Evolutionary conservation across 2,329 filamentous ascomycete genomes (phyloP).

Genomic region (Plectosphaerella sp.): DNA sequence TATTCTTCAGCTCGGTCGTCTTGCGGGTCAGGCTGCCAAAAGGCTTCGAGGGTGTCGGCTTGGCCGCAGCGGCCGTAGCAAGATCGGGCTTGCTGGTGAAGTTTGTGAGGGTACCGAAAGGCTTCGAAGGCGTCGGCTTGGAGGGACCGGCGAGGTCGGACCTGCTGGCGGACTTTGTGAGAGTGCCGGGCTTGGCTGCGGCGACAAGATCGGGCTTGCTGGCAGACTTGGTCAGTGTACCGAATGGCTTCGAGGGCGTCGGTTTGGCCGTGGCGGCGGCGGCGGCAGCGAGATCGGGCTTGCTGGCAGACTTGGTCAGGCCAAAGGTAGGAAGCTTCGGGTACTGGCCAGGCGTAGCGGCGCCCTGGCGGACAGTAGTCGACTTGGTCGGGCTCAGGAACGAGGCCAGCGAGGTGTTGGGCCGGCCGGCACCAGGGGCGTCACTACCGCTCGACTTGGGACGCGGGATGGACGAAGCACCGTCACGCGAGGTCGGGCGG

Average conservation of each 20-base stretch:
- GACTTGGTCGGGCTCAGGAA: constrained; percentile 77
- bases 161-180: constrained; percentile 48
- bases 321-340: constrained; percentile 21
- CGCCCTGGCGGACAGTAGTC: constrained; percentile 60
- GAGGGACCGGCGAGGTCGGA: constrained; percentile 28
- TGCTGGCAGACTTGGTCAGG: constrained; percentile 11
- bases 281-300: constrained; percentile 3
- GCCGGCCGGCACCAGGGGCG: constrained; percentile 10
- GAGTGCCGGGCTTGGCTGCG: constrained; percentile 27
- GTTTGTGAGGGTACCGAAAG: constrained; percentile 38
- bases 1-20: constrained; percentile 26
- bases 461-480: constrained; percentile 39
- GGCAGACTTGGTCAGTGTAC: constrained; percentile 40
- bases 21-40: constrained; percentile 11
- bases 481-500: constrained; percentile 54
- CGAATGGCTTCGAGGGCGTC: neutral
- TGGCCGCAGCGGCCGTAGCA: constrained; percentile 14
- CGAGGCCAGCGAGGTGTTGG: constrained; percentile 42
- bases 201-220: constrained; percentile 39
- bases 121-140: constrained; percentile 39
- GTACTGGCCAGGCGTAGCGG: constrained; percentile 42
- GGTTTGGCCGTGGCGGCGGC: too few relatives aligned
- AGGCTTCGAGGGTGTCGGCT: neutral
- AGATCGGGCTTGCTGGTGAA: constrained; percentile 47
- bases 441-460: constrained; percentile 41